These are phyloP conservation scores for Aspergillus spinulosporus DNA, from an alignment of 2,329 filamentous ascomycete species.

Conservation along the genomic window DNA sequence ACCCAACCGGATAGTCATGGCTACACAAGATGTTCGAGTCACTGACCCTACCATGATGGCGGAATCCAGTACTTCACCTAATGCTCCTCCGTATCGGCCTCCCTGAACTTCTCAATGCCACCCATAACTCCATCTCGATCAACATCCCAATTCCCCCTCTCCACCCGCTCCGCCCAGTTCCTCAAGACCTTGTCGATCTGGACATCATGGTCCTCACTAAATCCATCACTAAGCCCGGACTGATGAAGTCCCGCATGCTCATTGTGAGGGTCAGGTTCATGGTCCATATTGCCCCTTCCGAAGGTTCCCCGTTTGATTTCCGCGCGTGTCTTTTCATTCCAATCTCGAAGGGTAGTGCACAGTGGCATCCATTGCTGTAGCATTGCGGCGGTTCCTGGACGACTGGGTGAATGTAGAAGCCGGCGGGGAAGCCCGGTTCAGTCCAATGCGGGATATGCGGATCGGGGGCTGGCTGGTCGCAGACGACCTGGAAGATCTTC, in stretches of 20 bases:
- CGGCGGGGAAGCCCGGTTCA: neutral
- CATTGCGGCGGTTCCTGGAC: constrained; percentile 5
- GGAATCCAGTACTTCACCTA: constrained; percentile 24
- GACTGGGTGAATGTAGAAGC: constrained; percentile 19
- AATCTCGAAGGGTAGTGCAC: constrained; percentile 20
- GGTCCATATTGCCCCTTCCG: constrained; percentile 7
- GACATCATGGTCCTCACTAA: constrained; percentile 11
- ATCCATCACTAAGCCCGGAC: constrained; percentile 8
- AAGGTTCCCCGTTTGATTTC: constrained; percentile 20
- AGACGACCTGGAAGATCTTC: neutral
- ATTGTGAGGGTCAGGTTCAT: constrained; percentile 10
- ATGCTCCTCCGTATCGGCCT: constrained; percentile 30
- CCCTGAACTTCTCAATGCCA: constrained; percentile 32
- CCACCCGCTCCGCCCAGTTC: constrained; percentile 28
- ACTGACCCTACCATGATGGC: constrained; percentile 8
- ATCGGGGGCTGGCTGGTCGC: neutral
- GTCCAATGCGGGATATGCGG: neutral
- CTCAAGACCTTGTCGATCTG: constrained; percentile 29
- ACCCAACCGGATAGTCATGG: too few species aligned
- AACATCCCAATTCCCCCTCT: constrained; percentile 28
- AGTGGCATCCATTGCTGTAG: constrained; percentile 18
- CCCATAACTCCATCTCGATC: constrained; percentile 27
- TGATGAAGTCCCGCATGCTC: constrained; percentile 18
- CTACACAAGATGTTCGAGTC: too few species aligned
- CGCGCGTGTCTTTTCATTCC: constrained; percentile 16